Evolutionary conservation across 1,284 basidiomycete genomes (phyloP).

Genomic region (Leccinum angustisporum): DNA sequence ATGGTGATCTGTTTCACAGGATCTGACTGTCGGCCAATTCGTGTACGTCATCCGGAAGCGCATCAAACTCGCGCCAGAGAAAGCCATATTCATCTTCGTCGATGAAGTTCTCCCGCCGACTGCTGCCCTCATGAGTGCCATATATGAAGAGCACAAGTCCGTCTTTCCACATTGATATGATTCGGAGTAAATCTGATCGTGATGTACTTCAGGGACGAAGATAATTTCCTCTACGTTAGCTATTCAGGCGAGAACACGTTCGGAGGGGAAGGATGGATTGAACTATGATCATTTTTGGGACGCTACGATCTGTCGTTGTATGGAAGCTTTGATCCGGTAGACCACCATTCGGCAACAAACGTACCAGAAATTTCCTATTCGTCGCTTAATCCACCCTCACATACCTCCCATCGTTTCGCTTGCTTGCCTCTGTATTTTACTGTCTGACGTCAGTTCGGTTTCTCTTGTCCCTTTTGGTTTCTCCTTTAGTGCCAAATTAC

Average conservation of each 20-base stretch:
- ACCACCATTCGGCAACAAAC: constrained; percentile 28
- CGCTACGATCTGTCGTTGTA: constrained; percentile 26
- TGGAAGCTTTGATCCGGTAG: constrained; percentile 27
- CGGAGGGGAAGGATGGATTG: constrained; percentile 57
- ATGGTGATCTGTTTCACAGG: constrained; percentile 49
- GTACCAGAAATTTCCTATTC: constrained; percentile 15
- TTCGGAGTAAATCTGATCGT: constrained; percentile 11
- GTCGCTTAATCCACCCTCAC: constrained; percentile 18
- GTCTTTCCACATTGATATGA: constrained; percentile 34
- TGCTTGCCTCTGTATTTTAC: constrained; percentile 32
- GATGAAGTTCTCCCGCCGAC: constrained; percentile 98
- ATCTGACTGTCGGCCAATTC: constrained; percentile 98
- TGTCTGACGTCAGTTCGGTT: constrained; percentile 9
- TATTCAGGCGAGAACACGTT: constrained; percentile 98
- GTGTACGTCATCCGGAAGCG: constrained; percentile 99
- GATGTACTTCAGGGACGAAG: constrained; percentile 74
- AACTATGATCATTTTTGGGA: constrained; percentile 37
- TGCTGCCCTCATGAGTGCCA: constrained; percentile 97
- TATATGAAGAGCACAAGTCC: constrained; percentile 99
- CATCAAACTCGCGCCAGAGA: constrained; percentile 99
- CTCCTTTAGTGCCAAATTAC: constrained; percentile 13
- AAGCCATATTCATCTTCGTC: constrained; percentile 99
- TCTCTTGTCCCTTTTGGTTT: constrained; percentile 3
- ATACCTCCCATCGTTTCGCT: constrained; percentile 25
- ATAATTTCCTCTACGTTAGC: constrained; percentile 94